Evolutionary conservation across 163 green algal species (phyloP), one percentile per base, ranked within the genome.

Genomic region (Volvox carteri): DNA sequence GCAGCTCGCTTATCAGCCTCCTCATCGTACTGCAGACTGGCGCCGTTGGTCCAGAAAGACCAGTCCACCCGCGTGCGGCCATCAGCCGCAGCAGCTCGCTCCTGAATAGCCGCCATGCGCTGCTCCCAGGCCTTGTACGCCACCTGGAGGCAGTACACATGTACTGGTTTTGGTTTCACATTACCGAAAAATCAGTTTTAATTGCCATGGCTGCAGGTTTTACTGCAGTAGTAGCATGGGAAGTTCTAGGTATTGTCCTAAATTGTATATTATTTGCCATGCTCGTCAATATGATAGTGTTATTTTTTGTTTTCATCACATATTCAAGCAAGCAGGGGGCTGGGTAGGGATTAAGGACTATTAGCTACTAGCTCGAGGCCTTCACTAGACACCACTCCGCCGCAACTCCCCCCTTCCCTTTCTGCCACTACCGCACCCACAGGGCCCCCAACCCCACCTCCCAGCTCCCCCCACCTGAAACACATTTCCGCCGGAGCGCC

Each of bases 401-500:
- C n/a, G n/a, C 12, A 46, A 6, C 62, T 33, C 25, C 62, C 2
- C 11, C 62, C 12, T 39, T n/a, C 28, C 62, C 42, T 33, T 68
- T 78, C 46, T 4, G 16, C 62, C 62, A 1, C 30, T 33, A 30
- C 4, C 39, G 62, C 9, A 11, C 3, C 62, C 62, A 3, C 5
- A 0, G 5, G 62, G 28, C 62, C 84, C 1, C 89, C 92, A 9
- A 77, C 56, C 35, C 68, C 48, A 58, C 48, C 48, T 58, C 48
- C 48, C 48, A 58, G 12, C 48, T 58, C 48, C 48, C 48, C 48
- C 48, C 65, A 88, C 91, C 84, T 93, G 58, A 44, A 97, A 97
- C 2, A 97, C 95, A 75, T 93, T 95, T 0, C 93, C 93, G 23
- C 90, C 88, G 52, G 92, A 94, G 35, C 92, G 70, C n/a, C 91